Conservation (phyloP, 768 basidiomycete species). For the Hypholoma fasciculare region DNA sequence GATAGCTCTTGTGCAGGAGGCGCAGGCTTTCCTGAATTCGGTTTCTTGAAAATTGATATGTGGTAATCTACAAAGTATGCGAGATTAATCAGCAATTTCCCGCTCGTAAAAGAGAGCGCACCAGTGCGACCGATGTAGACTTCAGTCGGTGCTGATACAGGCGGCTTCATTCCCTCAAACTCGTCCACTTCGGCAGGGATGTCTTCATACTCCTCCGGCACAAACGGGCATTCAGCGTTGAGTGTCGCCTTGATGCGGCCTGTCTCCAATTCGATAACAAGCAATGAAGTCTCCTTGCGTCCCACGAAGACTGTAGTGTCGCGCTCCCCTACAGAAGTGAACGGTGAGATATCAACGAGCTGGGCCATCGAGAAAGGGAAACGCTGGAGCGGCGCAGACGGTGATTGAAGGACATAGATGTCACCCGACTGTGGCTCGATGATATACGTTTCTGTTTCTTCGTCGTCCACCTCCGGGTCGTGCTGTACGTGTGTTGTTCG, state of each 20-base stretch:
- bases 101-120: conserved; percentile 19
- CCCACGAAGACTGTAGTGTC: conserved; percentile 83
- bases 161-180: conserved; percentile 41
- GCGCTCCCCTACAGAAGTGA: conserved; percentile 63
- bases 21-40: conserved; percentile 27
- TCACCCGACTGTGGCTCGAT: conserved; percentile 95
- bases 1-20: conserved; percentile 76
- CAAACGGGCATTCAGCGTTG: conserved; percentile 67
- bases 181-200: conserved; percentile 43
- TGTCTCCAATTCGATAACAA: conserved; percentile 68
- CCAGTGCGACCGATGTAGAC: conserved; percentile 55
- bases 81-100: not conserved
- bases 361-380: conserved; percentile 92
- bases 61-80: conserved; percentile 69
- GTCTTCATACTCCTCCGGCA: conserved; percentile 67
- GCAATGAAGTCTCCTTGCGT: conserved; percentile 82
- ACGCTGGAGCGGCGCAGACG: conserved; percentile 72
- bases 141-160: conserved; percentile 38
- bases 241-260: conserved; percentile 77
- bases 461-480: conserved; percentile 45
- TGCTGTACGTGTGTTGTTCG: conserved; percentile 63
- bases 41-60: conserved; percentile 76
- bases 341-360: conserved; percentile 89
- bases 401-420: conserved; percentile 81
- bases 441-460: conserved; percentile 73